Evolutionary conservation across 192 early-diverging fungal species (phyloP), one percentile per base, ranked within the genome.

Genomic region (Coemansia sp.): DNA sequence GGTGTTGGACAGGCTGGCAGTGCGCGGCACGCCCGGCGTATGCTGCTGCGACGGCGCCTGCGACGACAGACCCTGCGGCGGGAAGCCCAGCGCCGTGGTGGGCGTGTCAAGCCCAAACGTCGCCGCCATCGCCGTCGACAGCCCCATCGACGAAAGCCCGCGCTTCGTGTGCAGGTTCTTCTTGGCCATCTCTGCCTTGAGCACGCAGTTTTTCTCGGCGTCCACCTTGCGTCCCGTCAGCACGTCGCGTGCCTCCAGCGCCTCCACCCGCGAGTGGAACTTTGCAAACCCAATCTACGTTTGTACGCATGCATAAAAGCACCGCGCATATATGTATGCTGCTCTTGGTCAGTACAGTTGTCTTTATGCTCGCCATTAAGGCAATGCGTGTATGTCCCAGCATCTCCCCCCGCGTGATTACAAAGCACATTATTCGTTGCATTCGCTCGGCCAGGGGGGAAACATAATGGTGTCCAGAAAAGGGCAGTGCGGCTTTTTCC

Each of bases 171-270:
- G 92, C 47, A 99, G 80, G 62, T 99, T 97, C 81, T 97, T 98
- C 64, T 96, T 97, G 28, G 97, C 97, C 90, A 99, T 92, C 62
- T 98, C 95, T 1, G 94, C 97, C 73, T 99, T 99, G 32, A 99
- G 83, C 22, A 88, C 67, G 34, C 81, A 82, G 59, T 89, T 89
- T 40, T 83, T 83, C 53, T 96, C 91, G 8, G 88, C 85, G 65
- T 96, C 95, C 22, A 95, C 85, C 58, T 89, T 91, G 53, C 90
- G 81, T 1, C 95, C 95, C n/a, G 82, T 90, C 47, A 99, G 81
- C 21, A 92, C 75, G 57, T 94, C 91, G 42, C 93, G 80, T 4
- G 97, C 97, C 62, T 93, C 86, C 23, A 93, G 72, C 1, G 97
- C 97, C 46, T 97, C 95, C 27, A 85, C 62, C 14, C 90, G 84